These are phyloP conservation scores for Aspergillus japonicus DNA, from an alignment of 2,329 filamentous ascomycete species.

Conservation along the genomic window DNA sequence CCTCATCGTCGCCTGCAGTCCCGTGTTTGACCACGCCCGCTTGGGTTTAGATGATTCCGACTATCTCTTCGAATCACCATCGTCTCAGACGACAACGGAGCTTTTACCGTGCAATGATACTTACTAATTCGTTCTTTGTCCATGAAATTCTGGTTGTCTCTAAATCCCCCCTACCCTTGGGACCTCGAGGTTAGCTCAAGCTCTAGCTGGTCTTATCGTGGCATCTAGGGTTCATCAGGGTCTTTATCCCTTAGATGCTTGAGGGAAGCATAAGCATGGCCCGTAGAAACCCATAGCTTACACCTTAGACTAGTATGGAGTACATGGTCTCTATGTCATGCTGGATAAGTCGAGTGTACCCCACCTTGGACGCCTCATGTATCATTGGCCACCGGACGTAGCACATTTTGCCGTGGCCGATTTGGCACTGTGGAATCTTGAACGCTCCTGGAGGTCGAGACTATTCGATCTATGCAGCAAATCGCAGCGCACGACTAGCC, in stretches of 20 bases:
- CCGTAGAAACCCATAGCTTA: no score
- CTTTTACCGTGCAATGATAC: no score
- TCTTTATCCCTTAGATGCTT: not conserved
- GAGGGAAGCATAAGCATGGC: not conserved
- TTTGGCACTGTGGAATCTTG: not conserved
- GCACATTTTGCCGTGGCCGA: not conserved
- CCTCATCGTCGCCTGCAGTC: not conserved
- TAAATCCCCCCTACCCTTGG: not conserved
- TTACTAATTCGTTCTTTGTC: no score
- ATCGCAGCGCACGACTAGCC: constrained; percentile 7
- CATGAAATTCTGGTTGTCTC: not conserved
- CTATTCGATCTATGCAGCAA: constrained; percentile 3
- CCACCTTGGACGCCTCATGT: not conserved
- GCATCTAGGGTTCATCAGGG: not conserved
- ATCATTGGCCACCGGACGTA: constrained; percentile 1
- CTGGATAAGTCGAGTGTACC: not conserved
- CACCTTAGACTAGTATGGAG: no score
- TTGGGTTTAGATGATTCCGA: not conserved
- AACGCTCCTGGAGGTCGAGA: not conserved
- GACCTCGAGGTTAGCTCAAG: not conserved
- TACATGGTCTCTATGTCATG: not conserved
- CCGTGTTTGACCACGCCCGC: constrained; percentile 4
- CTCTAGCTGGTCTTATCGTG: not conserved
- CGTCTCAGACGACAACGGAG: not conserved
- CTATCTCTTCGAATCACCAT: not conserved